Evolutionary conservation across 2,329 filamentous ascomycete genomes (phyloP), one percentile per base, ranked within the genome.

Genomic region (Aspergillus phoenicis): DNA sequence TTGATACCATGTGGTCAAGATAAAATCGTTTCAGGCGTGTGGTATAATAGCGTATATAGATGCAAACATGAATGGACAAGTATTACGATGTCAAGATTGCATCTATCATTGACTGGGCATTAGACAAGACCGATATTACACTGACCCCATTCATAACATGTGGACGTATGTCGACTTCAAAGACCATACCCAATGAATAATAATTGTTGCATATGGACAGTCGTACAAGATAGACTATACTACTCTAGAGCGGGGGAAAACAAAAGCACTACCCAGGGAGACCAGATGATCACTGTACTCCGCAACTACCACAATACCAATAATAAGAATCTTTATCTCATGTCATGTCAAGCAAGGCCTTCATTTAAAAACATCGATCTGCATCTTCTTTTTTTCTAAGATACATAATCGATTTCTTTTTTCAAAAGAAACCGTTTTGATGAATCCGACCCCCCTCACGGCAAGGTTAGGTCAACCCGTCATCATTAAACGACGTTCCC

Each of bases 291-390:
- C 10, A 30, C 10, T 3, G 10, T 11, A 30, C 28, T 30, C 28
- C 28, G 28, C 10, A 11, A 11, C 28, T 2, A 36, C 30, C 52
- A 41, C 5, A 11, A 8, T 28, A 15, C 33, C 22, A 47, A 22
- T 10, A 36, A 36, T 4, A 36, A 13, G 52, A 58, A 26, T 47
- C 43, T 39, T 57, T 62, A 55, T 49, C 47, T n/a, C 56, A 62
- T 60, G 62, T 75, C 72, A 74, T 75, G 71, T 73, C 72, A 75
- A 74, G 67, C 72, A 71, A 75, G 73, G 69, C 69, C 69, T 71
- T 72, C 64, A 72, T 71, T 72, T 65, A 68, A 36, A 36, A 36
- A 64, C 61, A 70, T 72, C 68, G 69, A 74, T 73, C 70, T 75
- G 72, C 74, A 76, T 76, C 70, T 66, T 71, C 73, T 68, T 73